phyloP scores from a whole-genome alignment of 108 stramenopile species.

The Fragilariopsis cylindrus region DNA sequence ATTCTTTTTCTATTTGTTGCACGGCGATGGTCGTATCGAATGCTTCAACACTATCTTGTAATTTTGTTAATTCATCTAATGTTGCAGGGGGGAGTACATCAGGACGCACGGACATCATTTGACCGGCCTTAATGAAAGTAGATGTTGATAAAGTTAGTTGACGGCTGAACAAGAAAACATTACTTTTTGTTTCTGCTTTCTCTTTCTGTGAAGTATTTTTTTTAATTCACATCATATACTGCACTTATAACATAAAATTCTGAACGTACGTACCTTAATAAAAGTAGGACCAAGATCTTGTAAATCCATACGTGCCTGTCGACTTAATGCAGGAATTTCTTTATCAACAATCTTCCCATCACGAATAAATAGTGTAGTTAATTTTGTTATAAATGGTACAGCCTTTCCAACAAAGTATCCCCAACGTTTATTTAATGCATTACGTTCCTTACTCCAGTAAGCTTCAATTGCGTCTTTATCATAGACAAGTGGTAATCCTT shows the following conservation, averaged over 20 bases:
- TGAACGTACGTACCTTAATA: conserved; percentile 33
- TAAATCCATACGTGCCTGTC: conserved; percentile 85
- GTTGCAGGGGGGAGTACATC: conserved; percentile 92
- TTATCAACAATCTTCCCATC: conserved; percentile 83
- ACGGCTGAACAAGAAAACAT: neutral
- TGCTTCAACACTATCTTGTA: conserved; percentile 90
- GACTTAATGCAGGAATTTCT: conserved; percentile 78
- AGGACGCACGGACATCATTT: conserved; percentile 91
- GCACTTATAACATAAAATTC: neutral
- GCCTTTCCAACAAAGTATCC: conserved; percentile 88
- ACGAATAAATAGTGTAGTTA: conserved; percentile 76
- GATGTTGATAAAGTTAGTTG: too few species aligned
- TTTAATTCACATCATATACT: neutral
- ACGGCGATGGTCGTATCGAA: conserved; percentile 86
- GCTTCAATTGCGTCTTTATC: conserved; percentile 87
- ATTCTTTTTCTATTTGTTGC: conserved; percentile 76
- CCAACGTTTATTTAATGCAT: conserved; percentile 89
- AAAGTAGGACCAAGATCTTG: conserved; percentile 95
- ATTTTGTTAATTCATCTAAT: conserved; percentile 82
- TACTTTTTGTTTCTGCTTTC: neutral
- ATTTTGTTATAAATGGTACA: conserved; percentile 82
- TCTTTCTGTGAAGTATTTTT: neutral
- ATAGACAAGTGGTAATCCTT: conserved; percentile 92
- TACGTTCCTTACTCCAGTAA: conserved; percentile 91
- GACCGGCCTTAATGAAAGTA: conserved; percentile 39